These are phyloP conservation scores for Glonium stellatum DNA, from an alignment of 495 filamentous ascomycete species.

Conservation along the genomic window DNA sequence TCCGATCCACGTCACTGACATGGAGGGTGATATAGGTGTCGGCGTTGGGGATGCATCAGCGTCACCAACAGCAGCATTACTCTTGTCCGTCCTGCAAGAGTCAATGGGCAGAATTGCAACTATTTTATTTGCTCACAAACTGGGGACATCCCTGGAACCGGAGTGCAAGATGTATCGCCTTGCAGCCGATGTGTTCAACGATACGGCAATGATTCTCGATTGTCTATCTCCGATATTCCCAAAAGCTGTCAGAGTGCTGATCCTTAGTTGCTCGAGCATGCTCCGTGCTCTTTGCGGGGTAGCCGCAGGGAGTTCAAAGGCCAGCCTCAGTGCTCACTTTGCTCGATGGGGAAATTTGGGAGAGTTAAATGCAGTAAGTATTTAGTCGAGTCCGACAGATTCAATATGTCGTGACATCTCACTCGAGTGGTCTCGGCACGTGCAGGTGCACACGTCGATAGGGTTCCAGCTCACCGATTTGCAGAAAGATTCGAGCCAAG, in stretches of 20 bases:
- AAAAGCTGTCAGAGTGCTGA: slow-evolving; percentile 54
- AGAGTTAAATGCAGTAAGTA: slow-evolving; percentile 76
- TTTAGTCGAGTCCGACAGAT: slow-evolving; percentile 5
- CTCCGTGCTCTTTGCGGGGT: slow-evolving; percentile 82
- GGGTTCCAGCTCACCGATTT: slow-evolving; percentile 7
- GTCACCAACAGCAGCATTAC: slow-evolving; percentile 77
- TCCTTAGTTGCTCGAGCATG: slow-evolving; percentile 70
- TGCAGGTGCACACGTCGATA: slow-evolving; percentile 6
- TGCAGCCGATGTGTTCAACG: slow-evolving; percentile 87
- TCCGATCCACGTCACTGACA: slow-evolving; percentile 2
- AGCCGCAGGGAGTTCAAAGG: slow-evolving; percentile 82
- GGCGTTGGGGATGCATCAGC: slow-evolving; percentile 84
- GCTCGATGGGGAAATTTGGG: slow-evolving; percentile 81
- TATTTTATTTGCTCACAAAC: slow-evolving; percentile 79
- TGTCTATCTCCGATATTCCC: slow-evolving; percentile 77
- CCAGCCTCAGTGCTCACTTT: slow-evolving; percentile 87
- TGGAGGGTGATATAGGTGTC: slow-evolving; percentile 47
- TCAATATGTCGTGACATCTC: neutral
- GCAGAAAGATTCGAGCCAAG: slow-evolving; percentile 89
- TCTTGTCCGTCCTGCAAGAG: slow-evolving; percentile 82
- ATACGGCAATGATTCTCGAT: slow-evolving; percentile 82
- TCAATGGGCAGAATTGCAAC: slow-evolving; percentile 78
- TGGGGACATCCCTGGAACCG: slow-evolving; percentile 82
- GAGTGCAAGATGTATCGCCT: slow-evolving; percentile 94
- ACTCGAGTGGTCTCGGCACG: neutral